Conservation (phyloP, 1,284 basidiomycete species). For the Cutaneotrichosporon sp. region DNA sequence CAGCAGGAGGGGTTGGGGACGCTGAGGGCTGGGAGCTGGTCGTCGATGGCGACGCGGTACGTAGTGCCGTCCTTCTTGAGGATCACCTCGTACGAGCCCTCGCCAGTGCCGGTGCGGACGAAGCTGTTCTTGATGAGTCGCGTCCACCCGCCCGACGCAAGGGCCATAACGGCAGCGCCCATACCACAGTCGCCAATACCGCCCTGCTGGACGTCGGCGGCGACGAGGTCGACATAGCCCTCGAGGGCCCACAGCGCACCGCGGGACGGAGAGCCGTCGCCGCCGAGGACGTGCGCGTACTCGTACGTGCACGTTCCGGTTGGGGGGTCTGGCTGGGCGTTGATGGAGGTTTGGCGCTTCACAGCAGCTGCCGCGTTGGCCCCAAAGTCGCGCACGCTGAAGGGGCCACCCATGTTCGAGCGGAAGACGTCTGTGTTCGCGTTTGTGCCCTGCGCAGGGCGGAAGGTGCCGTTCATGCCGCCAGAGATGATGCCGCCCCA, state of each 20-base stretch:
- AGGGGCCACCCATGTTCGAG: neutral
- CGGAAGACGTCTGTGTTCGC: neutral
- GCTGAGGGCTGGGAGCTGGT: slow-evolving; percentile 16
- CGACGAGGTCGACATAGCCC: slow-evolving; percentile 21
- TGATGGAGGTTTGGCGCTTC: neutral
- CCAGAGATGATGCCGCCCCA: slow-evolving; percentile 2
- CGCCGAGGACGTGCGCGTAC: slow-evolving; percentile 22
- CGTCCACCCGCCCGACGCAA: slow-evolving; percentile 16
- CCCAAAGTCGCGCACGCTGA: too few relatives aligned
- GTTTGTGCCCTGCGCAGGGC: slow-evolving; percentile 15
- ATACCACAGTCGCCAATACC: slow-evolving; percentile 25
- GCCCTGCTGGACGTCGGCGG: slow-evolving; percentile 19
- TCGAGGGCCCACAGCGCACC: slow-evolving; percentile 24
- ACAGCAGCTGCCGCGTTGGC: neutral
- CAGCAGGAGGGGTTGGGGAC: slow-evolving; percentile 14
- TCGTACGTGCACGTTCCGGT: slow-evolving; percentile 8
- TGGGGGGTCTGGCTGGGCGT: neutral
- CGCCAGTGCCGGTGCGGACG: neutral
- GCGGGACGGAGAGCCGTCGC: slow-evolving; percentile 8
- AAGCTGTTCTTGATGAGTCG: slow-evolving; percentile 12
- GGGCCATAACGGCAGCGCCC: slow-evolving; percentile 17
- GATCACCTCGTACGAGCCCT: slow-evolving; percentile 3
- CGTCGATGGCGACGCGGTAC: slow-evolving; percentile 17
- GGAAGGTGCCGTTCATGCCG: neutral
- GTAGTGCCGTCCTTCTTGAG: slow-evolving; percentile 15